Evolutionary conservation across 129 eudicot species (phyloP).

Genomic region (Ambrosia trifida): DNA sequence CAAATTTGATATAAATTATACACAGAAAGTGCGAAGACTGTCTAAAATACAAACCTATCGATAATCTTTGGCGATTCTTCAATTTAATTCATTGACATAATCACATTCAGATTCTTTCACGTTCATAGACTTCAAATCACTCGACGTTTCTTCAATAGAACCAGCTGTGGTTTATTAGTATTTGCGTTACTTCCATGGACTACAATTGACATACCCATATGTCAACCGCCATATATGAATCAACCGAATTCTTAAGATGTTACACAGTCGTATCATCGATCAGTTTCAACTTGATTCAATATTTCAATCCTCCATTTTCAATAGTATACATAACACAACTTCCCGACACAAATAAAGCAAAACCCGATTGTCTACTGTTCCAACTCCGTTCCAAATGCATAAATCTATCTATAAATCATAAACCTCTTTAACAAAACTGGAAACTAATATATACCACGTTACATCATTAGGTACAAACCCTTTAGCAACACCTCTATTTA

Average conservation of each 20-base stretch:
- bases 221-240: neutral
- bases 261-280: neutral
- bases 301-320: conserved; percentile 3
- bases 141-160: neutral
- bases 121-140: neutral
- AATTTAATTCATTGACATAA: neutral
- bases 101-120: neutral
- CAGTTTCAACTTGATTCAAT: neutral
- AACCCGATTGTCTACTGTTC: conserved; percentile 13
- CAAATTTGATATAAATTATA: neutral
- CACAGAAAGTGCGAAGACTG: neutral
- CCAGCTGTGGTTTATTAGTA: neutral
- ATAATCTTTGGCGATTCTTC: neutral
- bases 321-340: neutral
- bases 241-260: conserved; percentile 2
- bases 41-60: conserved; percentile 2
- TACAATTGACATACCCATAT: neutral
- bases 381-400: neutral
- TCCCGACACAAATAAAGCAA: neutral
- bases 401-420: conserved; percentile 29
- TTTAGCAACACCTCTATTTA: conserved; percentile 57
- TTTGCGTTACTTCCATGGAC: neutral
- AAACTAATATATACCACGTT: conserved; percentile 77
- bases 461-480: conserved; percentile 75
- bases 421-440: conserved; percentile 37